Conservation (phyloP, 331 rosid genomes). For the Cydonia oblonga region DNA sequence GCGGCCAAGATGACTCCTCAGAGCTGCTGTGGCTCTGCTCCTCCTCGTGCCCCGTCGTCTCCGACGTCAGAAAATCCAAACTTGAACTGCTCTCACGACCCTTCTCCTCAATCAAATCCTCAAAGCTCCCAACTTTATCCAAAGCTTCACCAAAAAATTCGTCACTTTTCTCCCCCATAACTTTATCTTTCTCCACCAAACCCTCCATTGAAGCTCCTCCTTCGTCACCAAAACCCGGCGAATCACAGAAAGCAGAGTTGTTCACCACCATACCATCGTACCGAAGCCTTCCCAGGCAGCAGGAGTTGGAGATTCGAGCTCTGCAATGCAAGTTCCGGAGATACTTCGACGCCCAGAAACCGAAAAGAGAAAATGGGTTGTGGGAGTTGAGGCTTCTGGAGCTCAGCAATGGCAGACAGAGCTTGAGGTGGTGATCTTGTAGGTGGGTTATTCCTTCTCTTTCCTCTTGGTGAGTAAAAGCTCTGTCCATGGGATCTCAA, state of each 20-base stretch:
- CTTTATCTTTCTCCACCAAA: conserved; percentile 24
- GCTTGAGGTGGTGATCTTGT: conserved; percentile 39
- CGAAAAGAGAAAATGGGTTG: conserved; percentile 36
- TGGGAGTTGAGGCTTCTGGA: conserved; percentile 15
- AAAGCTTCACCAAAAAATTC: conserved; percentile 15
- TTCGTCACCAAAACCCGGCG: conserved; percentile 26
- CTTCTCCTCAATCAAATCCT: conserved; percentile 41
- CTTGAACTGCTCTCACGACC: conserved; percentile 69
- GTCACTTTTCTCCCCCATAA: conserved; percentile 19
- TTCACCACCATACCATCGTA: conserved; percentile 47
- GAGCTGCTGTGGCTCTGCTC: conserved; percentile 69
- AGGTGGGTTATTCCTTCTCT: conserved; percentile 27
- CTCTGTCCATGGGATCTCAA: conserved; percentile 51
- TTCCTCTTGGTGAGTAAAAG: conserved; percentile 35
- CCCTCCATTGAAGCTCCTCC: conserved; percentile 36
- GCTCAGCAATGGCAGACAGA: conserved; percentile 32
- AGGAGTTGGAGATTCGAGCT: conserved; percentile 38
- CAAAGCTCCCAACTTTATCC: conserved; percentile 28
- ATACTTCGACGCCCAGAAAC: conserved; percentile 48
- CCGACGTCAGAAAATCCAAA: conserved; percentile 67
- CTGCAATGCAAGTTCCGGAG: conserved; percentile 27
- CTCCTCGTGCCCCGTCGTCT: conserved; percentile 63
- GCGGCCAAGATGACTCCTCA: conserved; percentile 52
- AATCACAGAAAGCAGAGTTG: conserved; percentile 36
- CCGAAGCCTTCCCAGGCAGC: conserved; percentile 35